Evolutionary conservation across 2,329 filamentous ascomycete genomes (phyloP).

Genomic region (Fusarium vanettenii): DNA sequence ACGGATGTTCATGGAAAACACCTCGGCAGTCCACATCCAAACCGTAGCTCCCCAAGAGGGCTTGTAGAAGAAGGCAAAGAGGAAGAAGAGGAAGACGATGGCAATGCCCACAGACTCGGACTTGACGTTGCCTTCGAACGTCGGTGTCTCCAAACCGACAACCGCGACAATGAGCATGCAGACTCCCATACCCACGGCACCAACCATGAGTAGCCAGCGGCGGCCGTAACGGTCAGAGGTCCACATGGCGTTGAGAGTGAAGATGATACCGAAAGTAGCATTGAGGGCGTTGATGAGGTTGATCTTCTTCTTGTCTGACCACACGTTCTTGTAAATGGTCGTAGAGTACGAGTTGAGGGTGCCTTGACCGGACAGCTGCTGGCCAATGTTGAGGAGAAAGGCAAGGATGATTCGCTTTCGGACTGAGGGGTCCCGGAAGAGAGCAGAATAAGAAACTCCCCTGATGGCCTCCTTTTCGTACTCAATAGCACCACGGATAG

Average conservation of each 20-base stretch:
- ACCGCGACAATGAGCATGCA: conserved; percentile 72
- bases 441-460: conserved; percentile 64
- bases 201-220: conserved; percentile 74
- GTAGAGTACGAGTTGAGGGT: conserved; percentile 78
- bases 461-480: conserved; percentile 77
- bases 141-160: conserved; percentile 60
- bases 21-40: conserved; percentile 74
- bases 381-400: conserved; percentile 74
- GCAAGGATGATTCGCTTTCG: conserved; percentile 73
- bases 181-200: conserved; percentile 73
- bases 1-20: conserved; percentile 72
- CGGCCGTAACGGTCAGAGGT: conserved; percentile 77
- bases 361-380: conserved; percentile 77
- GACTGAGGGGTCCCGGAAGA: conserved; percentile 77
- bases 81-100: conserved; percentile 74
- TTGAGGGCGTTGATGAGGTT: conserved; percentile 79
- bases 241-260: conserved; percentile 80
- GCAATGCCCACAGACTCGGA: conserved; percentile 68
- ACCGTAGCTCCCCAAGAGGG: conserved; percentile 75
- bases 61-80: conserved; percentile 75
- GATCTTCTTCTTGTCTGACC: conserved; percentile 66
- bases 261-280: conserved; percentile 76
- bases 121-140: conserved; percentile 61
- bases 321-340: conserved; percentile 77
- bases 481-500: conserved; percentile 74